Evolutionary conservation across 495 filamentous ascomycete genomes (phyloP).

Genomic region (Oleoguttula mirabilis): DNA sequence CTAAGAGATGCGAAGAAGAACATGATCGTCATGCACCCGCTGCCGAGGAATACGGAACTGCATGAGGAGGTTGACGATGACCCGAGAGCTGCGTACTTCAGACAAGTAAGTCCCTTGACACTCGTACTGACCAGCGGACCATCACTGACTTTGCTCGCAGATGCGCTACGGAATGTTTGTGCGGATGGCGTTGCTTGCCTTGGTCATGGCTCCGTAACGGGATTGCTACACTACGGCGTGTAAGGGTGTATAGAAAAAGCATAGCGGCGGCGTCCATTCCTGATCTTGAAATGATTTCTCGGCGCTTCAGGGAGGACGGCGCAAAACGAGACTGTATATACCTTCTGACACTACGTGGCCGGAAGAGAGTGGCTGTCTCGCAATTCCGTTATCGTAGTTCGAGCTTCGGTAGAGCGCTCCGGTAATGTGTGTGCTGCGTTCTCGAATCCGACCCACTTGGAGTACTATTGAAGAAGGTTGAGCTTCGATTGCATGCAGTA

Average conservation of each 20-base stretch:
- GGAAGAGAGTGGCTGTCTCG: no score
- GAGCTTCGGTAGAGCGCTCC: no score
- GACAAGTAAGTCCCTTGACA: slow-evolving; percentile 63
- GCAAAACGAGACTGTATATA: no score
- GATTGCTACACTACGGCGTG: no score
- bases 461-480: not conserved
- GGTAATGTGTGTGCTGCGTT: not conserved
- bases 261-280: not conserved
- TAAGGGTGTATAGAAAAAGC: not conserved
- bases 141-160: slow-evolving; percentile 35
- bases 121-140: not conserved
- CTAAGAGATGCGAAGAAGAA: slow-evolving; percentile 80
- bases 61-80: slow-evolving; percentile 95
- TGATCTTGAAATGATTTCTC: not conserved
- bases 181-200: slow-evolving; percentile 88
- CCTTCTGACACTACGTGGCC: no score
- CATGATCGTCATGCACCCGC: slow-evolving; percentile 89
- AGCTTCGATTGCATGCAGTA: not conserved
- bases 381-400: no score
- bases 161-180: slow-evolving; percentile 98
- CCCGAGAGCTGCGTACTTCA: slow-evolving; percentile 91
- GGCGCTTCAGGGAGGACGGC: not conserved
- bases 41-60: slow-evolving; percentile 87
- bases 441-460: not conserved
- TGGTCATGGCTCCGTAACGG: slow-evolving; percentile 56